phyloP scores from a whole-genome alignment of 2,329 filamentous ascomycete genomes.

The Botrytis medusae region DNA sequence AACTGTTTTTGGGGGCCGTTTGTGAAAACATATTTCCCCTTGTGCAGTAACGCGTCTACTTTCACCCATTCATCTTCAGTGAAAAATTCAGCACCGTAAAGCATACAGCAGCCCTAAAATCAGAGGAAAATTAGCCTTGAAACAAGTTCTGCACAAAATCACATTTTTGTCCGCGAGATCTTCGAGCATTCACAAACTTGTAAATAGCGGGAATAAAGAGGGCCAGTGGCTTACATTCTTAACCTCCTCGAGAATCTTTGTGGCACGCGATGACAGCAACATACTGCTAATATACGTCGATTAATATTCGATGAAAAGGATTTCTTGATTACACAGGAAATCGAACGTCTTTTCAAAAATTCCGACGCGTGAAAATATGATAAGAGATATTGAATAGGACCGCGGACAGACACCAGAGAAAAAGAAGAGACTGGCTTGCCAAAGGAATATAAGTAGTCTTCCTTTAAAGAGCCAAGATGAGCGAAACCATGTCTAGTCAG shows the following conservation, averaged over 20 bases:
- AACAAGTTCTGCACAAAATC: neutral
- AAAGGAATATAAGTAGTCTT: neutral
- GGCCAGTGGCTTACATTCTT: neutral
- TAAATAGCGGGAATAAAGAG: neutral
- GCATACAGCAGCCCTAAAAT: constrained; percentile 28
- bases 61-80: constrained; percentile 38
- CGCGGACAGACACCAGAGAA: neutral
- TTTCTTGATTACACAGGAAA: neutral
- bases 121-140: neutral
- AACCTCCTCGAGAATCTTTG: neutral
- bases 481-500: neutral
- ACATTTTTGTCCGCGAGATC: neutral
- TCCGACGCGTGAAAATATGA: neutral
- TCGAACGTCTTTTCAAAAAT: neutral
- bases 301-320: neutral
- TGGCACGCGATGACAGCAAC: neutral
- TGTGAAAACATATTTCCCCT: constrained; percentile 36
- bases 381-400: neutral
- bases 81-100: constrained; percentile 37
- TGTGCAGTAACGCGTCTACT: constrained; percentile 36
- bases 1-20: constrained; percentile 25
- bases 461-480: neutral
- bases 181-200: neutral
- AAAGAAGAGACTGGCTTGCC: neutral
- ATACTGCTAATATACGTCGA: neutral